phyloP scores from a whole-genome alignment of 2,329 filamentous ascomycete species.

The Alternaria postmessia region DNA sequence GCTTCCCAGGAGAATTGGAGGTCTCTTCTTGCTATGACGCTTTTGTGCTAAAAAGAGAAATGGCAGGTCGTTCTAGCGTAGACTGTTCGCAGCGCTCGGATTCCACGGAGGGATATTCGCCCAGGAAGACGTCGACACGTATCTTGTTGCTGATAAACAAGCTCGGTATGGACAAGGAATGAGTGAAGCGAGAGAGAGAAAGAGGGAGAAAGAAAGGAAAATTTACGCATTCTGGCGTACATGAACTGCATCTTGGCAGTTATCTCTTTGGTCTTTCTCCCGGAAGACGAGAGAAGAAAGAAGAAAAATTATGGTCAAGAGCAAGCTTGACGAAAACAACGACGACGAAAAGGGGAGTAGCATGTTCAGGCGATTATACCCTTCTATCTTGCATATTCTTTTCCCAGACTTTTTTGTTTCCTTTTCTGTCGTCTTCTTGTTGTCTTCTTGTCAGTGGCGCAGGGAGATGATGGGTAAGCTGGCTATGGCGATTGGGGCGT shows the following conservation, averaged over 20 bases:
- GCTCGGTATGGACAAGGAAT: neutral
- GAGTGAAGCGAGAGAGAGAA: neutral
- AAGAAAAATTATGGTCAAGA: neutral
- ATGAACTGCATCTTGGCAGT: neutral
- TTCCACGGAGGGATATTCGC: neutral
- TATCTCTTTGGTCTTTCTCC: neutral
- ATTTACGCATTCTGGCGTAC: constrained; percentile 1
- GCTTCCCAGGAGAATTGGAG: neutral
- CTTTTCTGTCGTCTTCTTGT: neutral
- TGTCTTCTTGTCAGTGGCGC: neutral
- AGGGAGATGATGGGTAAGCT: neutral
- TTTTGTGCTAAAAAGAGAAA: neutral
- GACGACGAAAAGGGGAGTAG: neutral
- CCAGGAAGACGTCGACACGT: neutral
- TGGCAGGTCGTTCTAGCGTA: neutral
- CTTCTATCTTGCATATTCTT: neutral
- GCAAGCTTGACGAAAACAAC: neutral
- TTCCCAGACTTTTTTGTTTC: neutral
- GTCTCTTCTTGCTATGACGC: neutral
- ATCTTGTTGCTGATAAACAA: neutral
- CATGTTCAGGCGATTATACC: constrained; percentile 2
- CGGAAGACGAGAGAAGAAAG: too few relatives aligned
- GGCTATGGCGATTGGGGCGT: neutral
- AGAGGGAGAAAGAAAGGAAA: neutral
- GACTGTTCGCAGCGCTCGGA: neutral